Base-by-base conservation (phyloP, 2,329 filamentous ascomycete genomes). In the Aspergillus fructus region DNA sequence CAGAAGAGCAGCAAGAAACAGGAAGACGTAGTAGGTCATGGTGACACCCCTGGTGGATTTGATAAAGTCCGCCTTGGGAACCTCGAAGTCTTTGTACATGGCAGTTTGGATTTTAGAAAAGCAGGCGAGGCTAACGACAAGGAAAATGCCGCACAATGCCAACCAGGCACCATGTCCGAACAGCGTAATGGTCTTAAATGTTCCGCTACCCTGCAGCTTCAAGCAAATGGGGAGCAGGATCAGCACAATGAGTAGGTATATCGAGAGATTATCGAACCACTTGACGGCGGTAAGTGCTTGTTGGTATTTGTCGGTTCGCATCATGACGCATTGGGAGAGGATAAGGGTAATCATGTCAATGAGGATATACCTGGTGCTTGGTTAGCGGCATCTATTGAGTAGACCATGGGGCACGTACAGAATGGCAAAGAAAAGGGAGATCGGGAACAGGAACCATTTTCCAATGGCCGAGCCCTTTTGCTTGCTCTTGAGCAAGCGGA, bases 201-300 rank as follows among this genome's bases (percentile, higher is more conserved):
- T 43, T 6, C 50, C 37, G 30, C 46, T 40, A 4, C 60, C 47
- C n/a, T 61, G 42, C 9, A 63, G 58, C 5, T 61, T 50, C 17
- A 46, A 46, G 46, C 59, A 63, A 24, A 63, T 57, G 3, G 61
- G 58, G 43, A 62, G 42, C 24, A 63, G 53, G 48, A 63, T 59
- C 4, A 60, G 15, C 6, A 42, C 39, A 24, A 60, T 42, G 12
- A 63, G 43, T 1, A 46, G 17, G 41, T 55, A 57, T 17, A 46
- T 6, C 1, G 53, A 53, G 9, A 60, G 13, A 1, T 5, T 21
- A 33, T 24, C 7, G 23, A 63, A 50, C 61, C 61, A 63, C 1
- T 12, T 5, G 1, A 50, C 12, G 8, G 53, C 40, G 39, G 56
- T 50, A 13, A 21, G 30, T 41, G 48, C 53, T 6, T 33, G 37